phyloP scores from a whole-genome alignment of 2,329 filamentous ascomycete species.

The Beauveria caledonica region DNA sequence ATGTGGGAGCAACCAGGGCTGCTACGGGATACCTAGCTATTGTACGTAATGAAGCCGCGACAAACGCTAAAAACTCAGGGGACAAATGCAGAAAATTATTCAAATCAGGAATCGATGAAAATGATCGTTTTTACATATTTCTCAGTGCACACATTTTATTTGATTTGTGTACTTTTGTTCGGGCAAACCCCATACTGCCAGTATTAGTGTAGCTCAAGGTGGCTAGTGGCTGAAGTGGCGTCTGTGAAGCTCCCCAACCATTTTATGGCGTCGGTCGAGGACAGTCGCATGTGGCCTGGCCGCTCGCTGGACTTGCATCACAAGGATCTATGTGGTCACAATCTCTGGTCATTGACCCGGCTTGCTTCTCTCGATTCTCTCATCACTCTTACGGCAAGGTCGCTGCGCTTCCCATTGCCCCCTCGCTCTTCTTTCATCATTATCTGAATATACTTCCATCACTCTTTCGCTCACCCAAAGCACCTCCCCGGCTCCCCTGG shows the following conservation, averaged over 20 bases:
- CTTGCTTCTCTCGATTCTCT: background rate
- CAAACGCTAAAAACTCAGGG: background rate
- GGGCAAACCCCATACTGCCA: too few relatives aligned
- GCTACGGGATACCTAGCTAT: too few relatives aligned
- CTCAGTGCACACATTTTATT: too few relatives aligned
- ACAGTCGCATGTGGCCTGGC: slow-evolving; percentile 6
- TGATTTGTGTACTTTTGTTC: too few relatives aligned
- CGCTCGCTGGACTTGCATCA: slow-evolving; percentile 2
- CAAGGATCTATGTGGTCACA: slow-evolving; percentile 10
- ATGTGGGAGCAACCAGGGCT: slow-evolving; percentile 17
- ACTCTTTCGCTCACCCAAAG: background rate
- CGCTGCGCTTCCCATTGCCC: too few relatives aligned
- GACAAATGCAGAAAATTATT: too few relatives aligned
- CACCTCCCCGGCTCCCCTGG: background rate
- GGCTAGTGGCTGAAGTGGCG: too few relatives aligned
- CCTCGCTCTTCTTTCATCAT: background rate
- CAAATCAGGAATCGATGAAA: too few relatives aligned
- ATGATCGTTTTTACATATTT: too few relatives aligned
- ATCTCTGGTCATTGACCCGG: slow-evolving; percentile 4
- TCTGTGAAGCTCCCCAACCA: background rate
- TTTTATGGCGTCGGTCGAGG: background rate
- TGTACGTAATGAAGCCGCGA: background rate
- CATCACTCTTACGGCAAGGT: background rate
- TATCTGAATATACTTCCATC: background rate
- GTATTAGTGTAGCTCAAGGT: background rate